Percentiles rank a stretch among this genome's conserved stretches.
These are phyloP conservation scores for Carpinus viminea DNA, from an alignment of 306 rosid genomes.

Conservation along the genomic window DNA sequence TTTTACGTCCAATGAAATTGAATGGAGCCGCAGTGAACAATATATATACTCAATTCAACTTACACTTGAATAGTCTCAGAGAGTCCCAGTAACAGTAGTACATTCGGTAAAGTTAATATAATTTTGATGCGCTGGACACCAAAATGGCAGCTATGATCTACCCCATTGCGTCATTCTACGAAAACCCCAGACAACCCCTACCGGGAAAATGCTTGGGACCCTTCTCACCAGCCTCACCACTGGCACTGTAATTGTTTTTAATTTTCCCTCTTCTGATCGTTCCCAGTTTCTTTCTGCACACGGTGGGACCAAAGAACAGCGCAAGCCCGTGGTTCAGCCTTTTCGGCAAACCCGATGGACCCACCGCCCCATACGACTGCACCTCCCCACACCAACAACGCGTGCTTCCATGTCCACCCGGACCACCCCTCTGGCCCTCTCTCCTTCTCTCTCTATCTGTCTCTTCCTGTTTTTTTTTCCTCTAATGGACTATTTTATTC, in stretches of 20 bases:
- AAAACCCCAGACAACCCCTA: constrained; percentile 16
- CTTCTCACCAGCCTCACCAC: too few relatives aligned
- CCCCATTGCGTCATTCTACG: constrained; percentile 17
- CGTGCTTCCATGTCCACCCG: constrained; percentile 70
- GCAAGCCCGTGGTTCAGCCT: constrained; percentile 46
- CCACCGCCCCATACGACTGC: constrained; percentile 89
- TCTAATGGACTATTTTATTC: constrained; percentile 7
- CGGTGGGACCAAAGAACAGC: constrained; percentile 53
- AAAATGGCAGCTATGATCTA: constrained; percentile 25
- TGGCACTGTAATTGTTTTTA: background rate
- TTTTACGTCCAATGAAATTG: too few relatives aligned
- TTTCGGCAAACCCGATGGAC: constrained; percentile 63
- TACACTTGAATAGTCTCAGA: too few relatives aligned
- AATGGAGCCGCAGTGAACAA: too few relatives aligned
- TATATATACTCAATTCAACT: too few relatives aligned
- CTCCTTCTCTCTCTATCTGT: background rate
- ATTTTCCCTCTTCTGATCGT: background rate
- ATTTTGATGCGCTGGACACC: constrained; percentile 1
- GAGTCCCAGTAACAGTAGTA: background rate
- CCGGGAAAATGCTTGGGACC: too few relatives aligned
- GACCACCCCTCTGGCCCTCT: constrained; percentile 31
- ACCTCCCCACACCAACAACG: constrained; percentile 79
- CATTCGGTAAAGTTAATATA: background rate
- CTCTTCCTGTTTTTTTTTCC: background rate
- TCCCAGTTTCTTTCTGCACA: constrained; percentile 16